A percentile compares a stretch with the other conserved stretches of the same genome.
These are phyloP conservation scores for Lathyrus aphaca DNA, from an alignment of 306 rosid species.

Conservation along the genomic window DNA sequence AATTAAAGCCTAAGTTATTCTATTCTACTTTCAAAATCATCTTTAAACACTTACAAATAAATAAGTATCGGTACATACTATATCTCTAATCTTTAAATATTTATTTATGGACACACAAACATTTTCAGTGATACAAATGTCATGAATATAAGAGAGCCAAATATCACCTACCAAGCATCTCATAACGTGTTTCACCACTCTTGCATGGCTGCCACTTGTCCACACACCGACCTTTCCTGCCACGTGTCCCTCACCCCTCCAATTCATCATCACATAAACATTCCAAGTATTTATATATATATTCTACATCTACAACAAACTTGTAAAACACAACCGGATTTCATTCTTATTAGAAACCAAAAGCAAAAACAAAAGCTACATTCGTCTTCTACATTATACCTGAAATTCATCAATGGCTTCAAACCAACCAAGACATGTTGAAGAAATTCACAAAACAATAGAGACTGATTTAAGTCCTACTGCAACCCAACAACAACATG, in stretches of 20 bases:
- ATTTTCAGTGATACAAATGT: background rate
- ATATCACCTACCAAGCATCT: conserved; percentile 25
- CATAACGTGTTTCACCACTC: conserved; percentile 31
- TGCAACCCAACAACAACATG: background rate
- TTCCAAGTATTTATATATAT: background rate
- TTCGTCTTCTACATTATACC: background rate
- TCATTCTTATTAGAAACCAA: background rate
- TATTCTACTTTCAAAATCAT: too few relatives aligned
- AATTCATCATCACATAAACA: background rate
- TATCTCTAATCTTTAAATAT: too few relatives aligned
- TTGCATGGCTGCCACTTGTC: conserved; percentile 30
- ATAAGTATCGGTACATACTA: too few relatives aligned
- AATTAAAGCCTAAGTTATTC: too few relatives aligned
- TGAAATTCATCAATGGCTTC: conserved; percentile 34
- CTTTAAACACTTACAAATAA: too few relatives aligned
- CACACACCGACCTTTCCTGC: background rate
- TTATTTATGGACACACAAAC: too few relatives aligned
- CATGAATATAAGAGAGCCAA: background rate
- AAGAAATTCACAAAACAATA: conserved; percentile 44
- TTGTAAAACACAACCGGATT: background rate
- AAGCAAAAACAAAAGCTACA: background rate
- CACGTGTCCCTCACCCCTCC: conserved; percentile 35
- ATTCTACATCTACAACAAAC: background rate
- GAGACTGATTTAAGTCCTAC: background rate
- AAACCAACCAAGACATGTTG: conserved; percentile 47